These are phyloP conservation scores for Parastagonospora avenae DNA, from an alignment of 2,329 filamentous ascomycete species.

Conservation along the genomic window DNA sequence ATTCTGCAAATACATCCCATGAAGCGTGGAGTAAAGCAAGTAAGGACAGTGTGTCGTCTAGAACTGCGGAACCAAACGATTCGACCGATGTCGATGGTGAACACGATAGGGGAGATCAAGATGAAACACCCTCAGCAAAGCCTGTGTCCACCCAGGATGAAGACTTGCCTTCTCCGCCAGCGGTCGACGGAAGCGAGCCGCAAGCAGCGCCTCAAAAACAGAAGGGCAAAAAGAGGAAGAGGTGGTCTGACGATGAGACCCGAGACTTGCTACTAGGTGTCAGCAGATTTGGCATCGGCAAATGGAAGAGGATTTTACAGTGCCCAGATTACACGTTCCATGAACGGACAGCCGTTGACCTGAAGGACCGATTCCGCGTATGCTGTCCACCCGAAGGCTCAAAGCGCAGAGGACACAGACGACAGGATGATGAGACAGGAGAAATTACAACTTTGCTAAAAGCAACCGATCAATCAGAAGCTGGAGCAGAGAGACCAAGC, in stretches of 20 bases:
- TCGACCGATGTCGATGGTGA: not conserved
- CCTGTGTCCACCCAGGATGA: not conserved
- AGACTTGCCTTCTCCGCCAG: constrained; percentile 1
- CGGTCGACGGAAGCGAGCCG: constrained; percentile 1
- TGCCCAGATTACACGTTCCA: constrained; percentile 63
- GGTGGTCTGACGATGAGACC: constrained; percentile 68
- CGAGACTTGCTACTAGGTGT: constrained; percentile 63
- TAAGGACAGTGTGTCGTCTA: not conserved
- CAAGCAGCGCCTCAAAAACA: constrained; percentile 27
- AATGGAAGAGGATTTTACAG: constrained; percentile 67
- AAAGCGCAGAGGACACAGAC: constrained; percentile 42
- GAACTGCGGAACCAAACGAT: not conserved
- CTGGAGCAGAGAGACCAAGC: not conserved
- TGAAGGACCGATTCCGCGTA: constrained; percentile 66
- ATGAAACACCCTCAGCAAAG: not conserved
- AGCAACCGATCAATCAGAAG: not conserved
- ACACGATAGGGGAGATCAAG: not conserved
- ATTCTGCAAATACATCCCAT: constrained; percentile 14
- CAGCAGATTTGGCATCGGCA: constrained; percentile 65
- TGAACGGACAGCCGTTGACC: constrained; percentile 63
- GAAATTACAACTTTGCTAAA: not conserved
- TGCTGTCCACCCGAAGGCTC: constrained; percentile 54
- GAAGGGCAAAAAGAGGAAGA: constrained; percentile 60
- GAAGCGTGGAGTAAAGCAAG: constrained; percentile 14
- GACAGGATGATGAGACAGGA: constrained; percentile 34